Percentiles rank a stretch among this genome's conserved stretches.
These are phyloP conservation scores for Astragalus membranaceus DNA, from an alignment of 306 rosid genomes.

Conservation along the genomic window DNA sequence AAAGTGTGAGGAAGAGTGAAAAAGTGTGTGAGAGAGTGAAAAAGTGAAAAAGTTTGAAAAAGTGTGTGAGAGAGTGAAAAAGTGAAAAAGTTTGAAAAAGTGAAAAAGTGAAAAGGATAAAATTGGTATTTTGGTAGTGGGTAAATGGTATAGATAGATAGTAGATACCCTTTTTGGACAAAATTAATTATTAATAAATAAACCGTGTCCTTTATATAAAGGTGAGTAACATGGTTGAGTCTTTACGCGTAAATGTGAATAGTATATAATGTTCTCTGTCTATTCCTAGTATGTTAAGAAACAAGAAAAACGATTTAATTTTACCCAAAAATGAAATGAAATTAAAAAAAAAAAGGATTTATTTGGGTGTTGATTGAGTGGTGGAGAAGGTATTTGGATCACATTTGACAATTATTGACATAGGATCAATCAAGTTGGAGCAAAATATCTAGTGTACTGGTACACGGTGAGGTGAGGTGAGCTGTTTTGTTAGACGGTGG, in stretches of 20 bases:
- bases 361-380: constrained; percentile 10
- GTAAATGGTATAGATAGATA: too few relatives aligned
- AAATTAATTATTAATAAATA: background rate
- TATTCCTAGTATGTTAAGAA: background rate
- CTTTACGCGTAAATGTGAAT: background rate
- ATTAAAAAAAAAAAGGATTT: background rate
- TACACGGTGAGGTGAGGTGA: too few relatives aligned
- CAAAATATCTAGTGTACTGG: background rate
- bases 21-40: too few relatives aligned
- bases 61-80: too few relatives aligned
- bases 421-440: background rate
- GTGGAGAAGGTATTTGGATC: constrained; percentile 15
- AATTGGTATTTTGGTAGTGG: too few relatives aligned
- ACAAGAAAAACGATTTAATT: background rate
- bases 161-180: too few relatives aligned
- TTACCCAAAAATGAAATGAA: too few relatives aligned
- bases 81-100: too few relatives aligned
- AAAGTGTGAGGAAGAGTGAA: too few relatives aligned
- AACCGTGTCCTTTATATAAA: background rate
- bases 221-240: background rate
- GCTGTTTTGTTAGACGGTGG: background rate
- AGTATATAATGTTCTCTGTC: background rate
- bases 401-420: background rate
- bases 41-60: too few relatives aligned
- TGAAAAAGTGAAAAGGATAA: too few relatives aligned